These are phyloP conservation scores for Talaromyces amestolkiae DNA, from an alignment of 2,329 filamentous ascomycete species.

Conservation along the genomic window DNA sequence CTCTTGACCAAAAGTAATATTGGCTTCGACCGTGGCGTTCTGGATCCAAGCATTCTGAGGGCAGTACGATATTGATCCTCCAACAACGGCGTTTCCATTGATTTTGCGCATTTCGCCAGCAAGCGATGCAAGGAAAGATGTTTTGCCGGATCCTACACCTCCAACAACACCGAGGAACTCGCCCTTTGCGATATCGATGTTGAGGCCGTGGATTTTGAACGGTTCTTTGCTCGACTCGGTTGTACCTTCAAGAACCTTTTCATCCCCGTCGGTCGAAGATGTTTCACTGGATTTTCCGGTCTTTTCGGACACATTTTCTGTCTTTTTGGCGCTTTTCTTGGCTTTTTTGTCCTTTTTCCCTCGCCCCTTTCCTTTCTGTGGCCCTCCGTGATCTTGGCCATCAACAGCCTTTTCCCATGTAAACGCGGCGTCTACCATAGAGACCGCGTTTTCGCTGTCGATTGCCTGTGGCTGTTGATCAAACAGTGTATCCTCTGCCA, in stretches of 20 bases:
- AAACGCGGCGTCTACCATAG: conserved; percentile 68
- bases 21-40: conserved; percentile 74
- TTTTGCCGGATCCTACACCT: conserved; percentile 65
- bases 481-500: conserved; percentile 77
- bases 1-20: conserved; percentile 73
- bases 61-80: conserved; percentile 45
- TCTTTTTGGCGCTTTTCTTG: conserved; percentile 6
- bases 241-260: not conserved
- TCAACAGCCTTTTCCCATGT: conserved; percentile 67
- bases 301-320: not conserved
- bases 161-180: conserved; percentile 34
- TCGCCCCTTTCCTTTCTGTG: conserved; percentile 15
- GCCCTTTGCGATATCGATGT: conserved; percentile 26
- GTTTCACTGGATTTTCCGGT: conserved; percentile 20
- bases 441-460: conserved; percentile 55
- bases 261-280: conserved; percentile 26
- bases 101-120: conserved; percentile 63
- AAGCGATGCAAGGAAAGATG: conserved; percentile 68
- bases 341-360: conserved; percentile 12
- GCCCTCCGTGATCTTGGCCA: not conserved
- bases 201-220: conserved; percentile 35
- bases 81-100: conserved; percentile 11
- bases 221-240: conserved; percentile 23
- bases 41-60: conserved; percentile 91
- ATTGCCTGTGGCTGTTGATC: conserved; percentile 56